Base-by-base conservation (phyloP, 441 rosid genomes). In the Geranium incanum region DNA sequence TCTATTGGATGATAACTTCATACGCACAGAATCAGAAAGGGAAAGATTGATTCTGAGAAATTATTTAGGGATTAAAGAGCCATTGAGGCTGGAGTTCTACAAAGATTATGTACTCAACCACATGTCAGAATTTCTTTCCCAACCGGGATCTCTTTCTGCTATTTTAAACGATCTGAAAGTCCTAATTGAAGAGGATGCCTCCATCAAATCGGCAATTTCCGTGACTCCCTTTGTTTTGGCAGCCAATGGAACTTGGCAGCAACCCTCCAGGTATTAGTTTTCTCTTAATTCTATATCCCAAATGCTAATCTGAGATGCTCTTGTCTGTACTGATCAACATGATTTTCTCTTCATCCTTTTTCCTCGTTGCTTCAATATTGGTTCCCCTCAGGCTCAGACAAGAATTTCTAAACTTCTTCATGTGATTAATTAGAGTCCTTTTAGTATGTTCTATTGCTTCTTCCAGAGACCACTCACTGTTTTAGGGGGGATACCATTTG, bases 171-270 rank as follows among this genome's bases (percentile, higher is more conserved):
- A 92, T 75, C 77, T 95, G 78, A 92, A 89, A 80, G 84, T 84
- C 82, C 82, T 95, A 75, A 82, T 86, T 74, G 87, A 84, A 23
- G 84, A 79, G 75, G 97, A 95, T 82, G 70, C 70, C 69, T 83
- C 93, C 75, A 86, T 87, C 73, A 89, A 79, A 80, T 74, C 82
- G 72, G 84, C 84, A 62, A 78, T 95, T 74, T 89, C 92, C 4
- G 66, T 69, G 6, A 85, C 84, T 2, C 93, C 97, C 73, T 92
- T 95, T 83, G 95, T 95, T 81, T 86, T 90, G 71, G 87, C 92
- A 65, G 96, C 89, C 64, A 78, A 95, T 79, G 97, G 98, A 81
- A 82, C 84, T 69, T 95, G 99, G 99, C 91, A 87, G 83, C 89
- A 87, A 64, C 96, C 99, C 70, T 92, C 93, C 73, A 91, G 99